Conservation (phyloP, 1,139 yeast genomes). For the Protomyces pachydermus region DNA sequence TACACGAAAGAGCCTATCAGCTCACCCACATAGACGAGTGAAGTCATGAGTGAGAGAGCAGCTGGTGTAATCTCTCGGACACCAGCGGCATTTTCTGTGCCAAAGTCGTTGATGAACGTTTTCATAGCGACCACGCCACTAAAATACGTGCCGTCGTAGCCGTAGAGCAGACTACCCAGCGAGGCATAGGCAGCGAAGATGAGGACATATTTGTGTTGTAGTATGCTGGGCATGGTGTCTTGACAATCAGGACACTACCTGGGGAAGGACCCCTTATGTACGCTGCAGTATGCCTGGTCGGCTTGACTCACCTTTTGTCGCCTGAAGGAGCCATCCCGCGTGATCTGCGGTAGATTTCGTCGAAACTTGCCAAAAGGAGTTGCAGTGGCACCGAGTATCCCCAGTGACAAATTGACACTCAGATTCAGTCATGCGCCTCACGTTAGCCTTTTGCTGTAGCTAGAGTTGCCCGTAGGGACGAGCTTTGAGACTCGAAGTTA, state of each 20-base stretch:
- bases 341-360: too few relatives aligned
- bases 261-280: too few relatives aligned
- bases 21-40: constrained; percentile 47
- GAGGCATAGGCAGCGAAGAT: constrained; percentile 44
- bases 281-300: too few relatives aligned
- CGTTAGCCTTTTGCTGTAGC: too few relatives aligned
- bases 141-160: constrained; percentile 54
- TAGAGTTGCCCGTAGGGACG: too few relatives aligned
- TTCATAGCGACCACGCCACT: constrained; percentile 55
- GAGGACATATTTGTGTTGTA: constrained; percentile 17
- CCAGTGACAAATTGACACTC: too few relatives aligned
- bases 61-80: constrained; percentile 46
- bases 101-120: constrained; percentile 40
- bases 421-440: too few relatives aligned
- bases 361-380: too few relatives aligned
- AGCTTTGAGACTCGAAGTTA: too few relatives aligned
- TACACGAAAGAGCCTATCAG: constrained; percentile 46
- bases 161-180: constrained; percentile 56
- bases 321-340: too few relatives aligned
- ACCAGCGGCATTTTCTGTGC: constrained; percentile 40
- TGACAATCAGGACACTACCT: neutral
- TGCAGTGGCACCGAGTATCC: too few relatives aligned
- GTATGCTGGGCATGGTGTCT: neutral
- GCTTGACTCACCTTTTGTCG: too few relatives aligned
- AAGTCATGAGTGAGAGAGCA: constrained; percentile 55